Evolutionary conservation across 164 flowering plant genomes (phyloP).

Genomic region (Stephania japonica): DNA sequence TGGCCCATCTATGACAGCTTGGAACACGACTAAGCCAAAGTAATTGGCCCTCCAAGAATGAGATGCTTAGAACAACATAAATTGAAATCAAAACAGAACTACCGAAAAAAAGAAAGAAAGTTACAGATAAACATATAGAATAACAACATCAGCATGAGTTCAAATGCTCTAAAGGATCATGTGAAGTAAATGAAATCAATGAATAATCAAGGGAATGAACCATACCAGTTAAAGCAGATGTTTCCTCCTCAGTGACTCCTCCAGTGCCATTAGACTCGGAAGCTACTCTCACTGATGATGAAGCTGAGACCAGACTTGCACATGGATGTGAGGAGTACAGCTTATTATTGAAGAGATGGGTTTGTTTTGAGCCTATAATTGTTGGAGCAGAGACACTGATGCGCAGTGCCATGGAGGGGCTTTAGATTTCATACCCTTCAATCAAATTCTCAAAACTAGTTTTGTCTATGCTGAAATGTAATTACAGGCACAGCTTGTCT

Average conservation of each 20-base stretch:
- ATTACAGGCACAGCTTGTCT: background rate
- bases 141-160: background rate
- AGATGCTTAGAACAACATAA: too few species aligned
- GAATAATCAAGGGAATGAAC: background rate
- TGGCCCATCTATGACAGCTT: too few species aligned
- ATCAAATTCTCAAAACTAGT: background rate
- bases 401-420: slow-evolving; percentile 33
- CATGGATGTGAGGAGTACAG: slow-evolving; percentile 10
- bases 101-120: too few species aligned
- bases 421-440: background rate
- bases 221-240: slow-evolving; percentile 32
- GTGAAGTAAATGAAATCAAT: background rate
- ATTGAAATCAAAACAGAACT: too few species aligned
- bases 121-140: too few species aligned
- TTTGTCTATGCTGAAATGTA: background rate
- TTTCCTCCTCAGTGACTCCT: slow-evolving; percentile 34
- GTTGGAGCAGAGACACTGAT: slow-evolving; percentile 17
- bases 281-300: slow-evolving; percentile 2
- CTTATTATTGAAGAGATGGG: slow-evolving; percentile 15
- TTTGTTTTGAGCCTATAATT: slow-evolving; percentile 15
- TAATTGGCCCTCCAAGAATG: too few species aligned
- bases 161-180: background rate
- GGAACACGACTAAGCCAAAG: too few species aligned
- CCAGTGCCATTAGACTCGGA: slow-evolving; percentile 33
- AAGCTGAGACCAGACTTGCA: background rate